These are phyloP conservation scores for Fraxinus anomala DNA, from an alignment of 257 asterid genomes.

Conservation along the genomic window DNA sequence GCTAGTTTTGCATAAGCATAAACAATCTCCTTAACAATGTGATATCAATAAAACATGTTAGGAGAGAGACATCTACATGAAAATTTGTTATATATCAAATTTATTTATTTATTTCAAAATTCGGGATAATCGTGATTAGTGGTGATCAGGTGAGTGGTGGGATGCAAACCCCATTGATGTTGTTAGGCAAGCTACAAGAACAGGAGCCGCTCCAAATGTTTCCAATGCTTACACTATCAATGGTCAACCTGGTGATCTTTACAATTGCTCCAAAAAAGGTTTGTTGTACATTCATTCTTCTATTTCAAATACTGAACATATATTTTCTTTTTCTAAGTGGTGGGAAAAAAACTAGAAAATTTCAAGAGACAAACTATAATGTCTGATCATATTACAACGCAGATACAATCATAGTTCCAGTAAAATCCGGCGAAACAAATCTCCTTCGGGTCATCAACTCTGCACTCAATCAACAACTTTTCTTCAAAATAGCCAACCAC, in stretches of 20 bases:
- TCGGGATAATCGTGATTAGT: not conserved
- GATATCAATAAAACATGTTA: too few relatives aligned
- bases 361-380: not conserved
- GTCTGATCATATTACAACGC: constrained; percentile 21
- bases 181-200: constrained; percentile 64
- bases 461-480: constrained; percentile 85
- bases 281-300: not conserved
- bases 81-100: too few relatives aligned
- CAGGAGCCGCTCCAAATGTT: constrained; percentile 77
- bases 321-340: not conserved
- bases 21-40: too few relatives aligned
- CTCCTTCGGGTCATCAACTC: constrained; percentile 76
- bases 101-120: not conserved
- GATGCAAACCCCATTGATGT: constrained; percentile 82
- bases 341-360: not conserved
- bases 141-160: constrained; percentile 94
- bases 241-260: constrained; percentile 93
- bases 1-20: too few relatives aligned
- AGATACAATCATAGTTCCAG: constrained; percentile 61
- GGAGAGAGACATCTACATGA: too few relatives aligned
- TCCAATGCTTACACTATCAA: constrained; percentile 89
- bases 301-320: not conserved
- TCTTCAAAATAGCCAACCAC: constrained; percentile 83
- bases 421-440: constrained; percentile 65
- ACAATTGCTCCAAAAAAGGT: constrained; percentile 81